Evolutionary conservation across 257 asterid genomes (phyloP).

Genomic region (Salvia rosmarinus): DNA sequence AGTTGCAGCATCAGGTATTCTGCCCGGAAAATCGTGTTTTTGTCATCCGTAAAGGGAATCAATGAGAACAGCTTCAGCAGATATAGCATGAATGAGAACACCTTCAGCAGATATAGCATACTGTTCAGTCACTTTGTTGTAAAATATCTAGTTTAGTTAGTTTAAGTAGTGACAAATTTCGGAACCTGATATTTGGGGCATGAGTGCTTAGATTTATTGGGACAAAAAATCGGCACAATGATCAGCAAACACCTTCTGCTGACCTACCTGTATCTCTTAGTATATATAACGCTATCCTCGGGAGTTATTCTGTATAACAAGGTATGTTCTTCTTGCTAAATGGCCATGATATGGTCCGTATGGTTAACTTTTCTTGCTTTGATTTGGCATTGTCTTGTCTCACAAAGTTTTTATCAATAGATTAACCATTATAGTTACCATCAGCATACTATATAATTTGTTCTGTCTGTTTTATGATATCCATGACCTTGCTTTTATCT

Average conservation of each 20-base stretch:
- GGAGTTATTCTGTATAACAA: constrained; percentile 96
- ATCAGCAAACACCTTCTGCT: constrained; percentile 78
- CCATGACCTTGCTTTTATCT: constrained; percentile 17
- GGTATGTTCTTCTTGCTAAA: constrained; percentile 46
- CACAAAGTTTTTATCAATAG: too few relatives aligned
- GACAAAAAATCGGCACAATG: constrained; percentile 47
- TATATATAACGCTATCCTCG: constrained; percentile 77
- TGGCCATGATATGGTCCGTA: background rate
- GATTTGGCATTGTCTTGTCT: too few relatives aligned
- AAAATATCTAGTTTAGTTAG: constrained; percentile 20
- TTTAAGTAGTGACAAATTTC: constrained; percentile 24
- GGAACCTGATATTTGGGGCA: constrained; percentile 38
- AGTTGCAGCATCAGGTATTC: constrained; percentile 33
- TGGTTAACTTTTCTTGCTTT: too few relatives aligned
- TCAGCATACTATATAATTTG: constrained; percentile 19
- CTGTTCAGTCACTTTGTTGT: constrained; percentile 34
- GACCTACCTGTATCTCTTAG: constrained; percentile 81
- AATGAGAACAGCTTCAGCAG: constrained; percentile 26
- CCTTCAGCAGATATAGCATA: constrained; percentile 36
- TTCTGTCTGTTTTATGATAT: constrained; percentile 22
- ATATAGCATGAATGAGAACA: constrained; percentile 23
- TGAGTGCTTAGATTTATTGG: constrained; percentile 41
- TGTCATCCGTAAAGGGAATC: constrained; percentile 35
- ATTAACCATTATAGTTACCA: constrained; percentile 21
- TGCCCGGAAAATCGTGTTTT: constrained; percentile 32